Conservation (phyloP, 2,329 filamentous ascomycete species). For the Calonectria hongkongensis region DNA sequence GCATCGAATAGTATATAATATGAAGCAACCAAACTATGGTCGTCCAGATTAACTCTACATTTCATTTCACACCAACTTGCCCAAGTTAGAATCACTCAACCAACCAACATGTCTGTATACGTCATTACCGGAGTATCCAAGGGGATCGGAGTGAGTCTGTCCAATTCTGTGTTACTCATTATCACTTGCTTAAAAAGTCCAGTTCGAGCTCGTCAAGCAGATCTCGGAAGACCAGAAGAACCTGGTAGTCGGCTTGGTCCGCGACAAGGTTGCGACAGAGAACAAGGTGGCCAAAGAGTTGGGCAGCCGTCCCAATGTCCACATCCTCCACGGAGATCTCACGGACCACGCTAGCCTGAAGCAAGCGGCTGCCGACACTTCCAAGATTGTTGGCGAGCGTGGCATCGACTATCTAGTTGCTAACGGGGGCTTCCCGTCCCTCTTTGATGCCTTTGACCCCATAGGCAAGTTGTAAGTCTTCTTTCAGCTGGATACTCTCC, state of each 20-base stretch:
- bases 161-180: no score
- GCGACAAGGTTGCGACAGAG: constrained; percentile 63
- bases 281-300: constrained; percentile 58
- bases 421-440: constrained; percentile 62
- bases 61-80: no score
- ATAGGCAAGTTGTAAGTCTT: constrained; percentile 52
- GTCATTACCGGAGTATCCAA: no score
- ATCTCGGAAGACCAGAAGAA: constrained; percentile 64
- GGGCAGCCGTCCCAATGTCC: constrained; percentile 50
- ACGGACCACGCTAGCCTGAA: constrained; percentile 18
- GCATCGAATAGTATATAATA: no score
- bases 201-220: constrained; percentile 61
- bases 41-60: no score
- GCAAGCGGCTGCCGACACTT: constrained; percentile 53
- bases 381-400: constrained; percentile 57
- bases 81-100: no score
- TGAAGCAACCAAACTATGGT: no score
- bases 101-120: no score
- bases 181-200: no score
- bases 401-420: constrained; percentile 71
- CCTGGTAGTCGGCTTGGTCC: constrained; percentile 65
- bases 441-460: no score
- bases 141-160: no score
- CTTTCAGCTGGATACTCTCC: constrained; percentile 11
- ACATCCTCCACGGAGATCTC: constrained; percentile 42